Percentiles rank a stretch among this genome's conserved stretches.
These are phyloP conservation scores for Apiotrichum brassicae DNA, from an alignment of 1,284 basidiomycete species.

Conservation along the genomic window DNA sequence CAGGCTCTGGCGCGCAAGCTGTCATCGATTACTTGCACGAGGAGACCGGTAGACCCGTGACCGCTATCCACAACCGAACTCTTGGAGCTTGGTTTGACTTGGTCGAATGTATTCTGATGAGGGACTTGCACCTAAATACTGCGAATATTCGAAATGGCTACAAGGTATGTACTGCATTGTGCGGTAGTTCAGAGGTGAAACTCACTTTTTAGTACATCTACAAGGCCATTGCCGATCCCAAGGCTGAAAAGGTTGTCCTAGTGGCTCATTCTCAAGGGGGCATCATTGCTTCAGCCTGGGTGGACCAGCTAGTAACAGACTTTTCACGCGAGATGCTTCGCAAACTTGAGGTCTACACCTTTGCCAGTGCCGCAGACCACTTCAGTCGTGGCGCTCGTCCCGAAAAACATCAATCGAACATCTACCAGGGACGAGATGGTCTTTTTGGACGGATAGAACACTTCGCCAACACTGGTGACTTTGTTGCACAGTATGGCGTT, in stretches of 20 bases:
- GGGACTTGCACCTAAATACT: background rate
- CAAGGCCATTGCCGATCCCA: slow-evolving; percentile 7
- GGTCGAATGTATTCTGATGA: background rate
- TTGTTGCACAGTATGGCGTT: background rate
- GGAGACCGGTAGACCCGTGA: background rate
- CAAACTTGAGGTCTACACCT: slow-evolving; percentile 33
- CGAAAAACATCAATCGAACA: background rate
- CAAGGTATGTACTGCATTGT: background rate
- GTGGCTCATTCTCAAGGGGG: slow-evolving; percentile 33
- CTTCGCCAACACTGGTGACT: slow-evolving; percentile 21
- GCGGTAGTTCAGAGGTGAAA: too few species aligned
- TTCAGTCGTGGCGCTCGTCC: slow-evolving; percentile 14
- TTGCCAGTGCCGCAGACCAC: slow-evolving; percentile 32
- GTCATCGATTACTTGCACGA: background rate
- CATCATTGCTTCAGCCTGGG: slow-evolving; percentile 24
- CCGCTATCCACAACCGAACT: background rate
- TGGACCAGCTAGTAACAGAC: slow-evolving; percentile 29
- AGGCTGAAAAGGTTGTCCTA: slow-evolving; percentile 23
- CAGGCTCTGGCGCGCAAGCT: background rate
- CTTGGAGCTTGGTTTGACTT: background rate
- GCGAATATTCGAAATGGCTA: background rate
- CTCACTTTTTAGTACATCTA: background rate
- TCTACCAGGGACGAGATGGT: background rate
- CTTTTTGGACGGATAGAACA: slow-evolving; percentile 25
- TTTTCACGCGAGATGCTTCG: slow-evolving; percentile 18